Percentiles rank a stretch among this genome's conserved stretches.
These are phyloP conservation scores for Bryoerythrophyllum caledonicum DNA, from an alignment of 225 moss, liverwort and hornwort species.

Conservation along the genomic window DNA sequence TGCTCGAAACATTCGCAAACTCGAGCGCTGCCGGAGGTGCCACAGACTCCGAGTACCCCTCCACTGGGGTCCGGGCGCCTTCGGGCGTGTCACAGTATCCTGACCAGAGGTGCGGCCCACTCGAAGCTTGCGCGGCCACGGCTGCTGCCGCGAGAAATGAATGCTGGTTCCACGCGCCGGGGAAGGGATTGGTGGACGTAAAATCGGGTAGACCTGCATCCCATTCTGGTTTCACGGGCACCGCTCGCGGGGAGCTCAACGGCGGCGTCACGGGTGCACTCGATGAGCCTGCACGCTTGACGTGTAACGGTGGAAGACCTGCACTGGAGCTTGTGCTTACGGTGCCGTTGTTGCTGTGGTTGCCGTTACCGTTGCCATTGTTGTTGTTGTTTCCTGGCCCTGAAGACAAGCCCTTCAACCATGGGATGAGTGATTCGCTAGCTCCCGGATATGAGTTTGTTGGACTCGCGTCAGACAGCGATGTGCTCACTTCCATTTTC, in stretches of 20 bases:
- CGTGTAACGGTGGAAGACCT: conserved; percentile 61
- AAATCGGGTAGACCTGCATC: no score
- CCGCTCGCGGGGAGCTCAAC: conserved; percentile 64
- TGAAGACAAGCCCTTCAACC: no score
- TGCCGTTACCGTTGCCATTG: no score
- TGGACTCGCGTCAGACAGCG: no score
- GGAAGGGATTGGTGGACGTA: no score
- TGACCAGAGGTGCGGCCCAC: conserved; percentile 33
- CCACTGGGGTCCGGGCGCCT: conserved; percentile 60
- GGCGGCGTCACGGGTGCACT: conserved; percentile 84
- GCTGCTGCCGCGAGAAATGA: conserved; percentile 50
- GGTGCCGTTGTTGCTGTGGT: conserved; percentile 61
- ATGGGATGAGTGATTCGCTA: no score
- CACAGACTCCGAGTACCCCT: no score
- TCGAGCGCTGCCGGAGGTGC: no score
- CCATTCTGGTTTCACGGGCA: conserved; percentile 73
- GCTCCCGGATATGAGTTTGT: no score
- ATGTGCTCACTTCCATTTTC: no score
- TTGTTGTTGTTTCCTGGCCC: no score
- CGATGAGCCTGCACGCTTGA: conserved; percentile 61
- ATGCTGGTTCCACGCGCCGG: conserved; percentile 41
- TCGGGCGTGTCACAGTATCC: conserved; percentile 53
- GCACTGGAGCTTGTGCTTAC: conserved; percentile 72
- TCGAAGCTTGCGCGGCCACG: conserved; percentile 35
- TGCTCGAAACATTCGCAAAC: no score